phyloP scores from a whole-genome alignment of 441 rosid genomes.

The Populus hybrid region DNA sequence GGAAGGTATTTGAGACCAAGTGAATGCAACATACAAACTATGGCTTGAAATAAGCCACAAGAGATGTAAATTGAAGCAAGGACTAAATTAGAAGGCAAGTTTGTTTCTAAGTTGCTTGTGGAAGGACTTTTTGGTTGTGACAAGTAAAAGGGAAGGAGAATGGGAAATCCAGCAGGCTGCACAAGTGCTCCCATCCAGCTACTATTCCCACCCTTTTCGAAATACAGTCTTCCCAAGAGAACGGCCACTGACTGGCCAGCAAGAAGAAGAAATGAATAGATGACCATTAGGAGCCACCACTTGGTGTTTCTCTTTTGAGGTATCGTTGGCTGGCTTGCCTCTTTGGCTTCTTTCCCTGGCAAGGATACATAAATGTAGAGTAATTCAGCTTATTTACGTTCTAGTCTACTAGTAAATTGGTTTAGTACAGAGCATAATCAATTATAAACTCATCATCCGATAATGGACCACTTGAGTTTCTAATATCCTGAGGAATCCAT shows the following conservation, averaged over 20 bases:
- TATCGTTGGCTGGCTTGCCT: not conserved
- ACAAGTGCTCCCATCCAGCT: constrained; percentile 61
- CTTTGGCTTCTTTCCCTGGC: too few species aligned
- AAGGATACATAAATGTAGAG: too few species aligned
- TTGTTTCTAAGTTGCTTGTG: not conserved
- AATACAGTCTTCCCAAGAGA: constrained; percentile 51
- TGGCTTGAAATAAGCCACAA: constrained; percentile 41
- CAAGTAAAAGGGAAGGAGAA: constrained; percentile 28
- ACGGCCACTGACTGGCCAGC: constrained; percentile 46
- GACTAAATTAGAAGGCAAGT: constrained; percentile 5
- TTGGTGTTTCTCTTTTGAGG: constrained; percentile 3
- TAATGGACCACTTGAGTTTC: too few species aligned
- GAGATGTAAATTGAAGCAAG: constrained; percentile 23
- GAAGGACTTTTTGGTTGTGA: not conserved
- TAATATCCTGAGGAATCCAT: too few species aligned
- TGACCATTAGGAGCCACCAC: constrained; percentile 38
- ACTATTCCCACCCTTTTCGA: constrained; percentile 54
- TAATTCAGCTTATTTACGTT: too few species aligned
- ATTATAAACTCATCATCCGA: not conserved
- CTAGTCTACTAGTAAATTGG: not conserved
- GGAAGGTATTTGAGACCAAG: constrained; percentile 51
- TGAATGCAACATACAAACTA: constrained; percentile 35
- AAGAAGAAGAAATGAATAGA: constrained; percentile 29
- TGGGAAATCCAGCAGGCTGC: constrained; percentile 50
- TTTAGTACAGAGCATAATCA: not conserved